These are phyloP conservation scores for Oehlia diaphana DNA, from an alignment of 192 early-diverging fungal species.

Conservation along the genomic window DNA sequence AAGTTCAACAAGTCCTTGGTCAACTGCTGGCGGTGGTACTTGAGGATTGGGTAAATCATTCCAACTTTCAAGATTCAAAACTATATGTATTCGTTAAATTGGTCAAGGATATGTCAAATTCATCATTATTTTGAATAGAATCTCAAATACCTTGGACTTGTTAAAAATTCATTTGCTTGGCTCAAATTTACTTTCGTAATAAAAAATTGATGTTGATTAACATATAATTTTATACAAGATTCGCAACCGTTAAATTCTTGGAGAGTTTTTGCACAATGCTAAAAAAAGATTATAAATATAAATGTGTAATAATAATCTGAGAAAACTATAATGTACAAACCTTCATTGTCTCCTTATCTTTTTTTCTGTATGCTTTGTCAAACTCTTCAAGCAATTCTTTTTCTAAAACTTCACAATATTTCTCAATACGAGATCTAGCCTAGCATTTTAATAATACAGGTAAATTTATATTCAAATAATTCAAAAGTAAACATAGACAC, in stretches of 20 bases:
- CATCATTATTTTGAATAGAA: neutral
- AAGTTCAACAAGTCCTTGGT: constrained; percentile 71
- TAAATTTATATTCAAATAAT: neutral
- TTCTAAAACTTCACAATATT: constrained; percentile 91
- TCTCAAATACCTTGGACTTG: constrained; percentile 22
- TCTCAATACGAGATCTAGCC: constrained; percentile 86
- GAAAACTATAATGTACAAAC: constrained; percentile 39
- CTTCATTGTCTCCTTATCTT: constrained; percentile 74
- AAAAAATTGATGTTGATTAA: constrained; percentile 98
- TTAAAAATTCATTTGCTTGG: constrained; percentile 48
- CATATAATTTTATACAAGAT: constrained; percentile 91
- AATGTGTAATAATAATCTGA: neutral
- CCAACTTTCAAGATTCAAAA: constrained; percentile 32
- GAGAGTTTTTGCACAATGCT: constrained; percentile 85
- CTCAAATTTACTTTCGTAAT: constrained; percentile 73
- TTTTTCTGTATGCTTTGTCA: constrained; percentile 79
- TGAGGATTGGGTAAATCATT: constrained; percentile 53
- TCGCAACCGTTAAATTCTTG: constrained; percentile 95
- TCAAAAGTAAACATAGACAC: neutral
- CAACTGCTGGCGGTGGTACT: constrained; percentile 60
- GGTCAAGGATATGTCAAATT: neutral
- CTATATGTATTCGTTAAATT: neutral
- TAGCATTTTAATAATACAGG: constrained; percentile 45
- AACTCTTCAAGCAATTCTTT: constrained; percentile 85
- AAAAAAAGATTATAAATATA: constrained; percentile 25